Evolutionary conservation across 2,329 filamentous ascomycete genomes (phyloP), one percentile per base, ranked within the genome.

Genomic region (Byssochlamys sp.): DNA sequence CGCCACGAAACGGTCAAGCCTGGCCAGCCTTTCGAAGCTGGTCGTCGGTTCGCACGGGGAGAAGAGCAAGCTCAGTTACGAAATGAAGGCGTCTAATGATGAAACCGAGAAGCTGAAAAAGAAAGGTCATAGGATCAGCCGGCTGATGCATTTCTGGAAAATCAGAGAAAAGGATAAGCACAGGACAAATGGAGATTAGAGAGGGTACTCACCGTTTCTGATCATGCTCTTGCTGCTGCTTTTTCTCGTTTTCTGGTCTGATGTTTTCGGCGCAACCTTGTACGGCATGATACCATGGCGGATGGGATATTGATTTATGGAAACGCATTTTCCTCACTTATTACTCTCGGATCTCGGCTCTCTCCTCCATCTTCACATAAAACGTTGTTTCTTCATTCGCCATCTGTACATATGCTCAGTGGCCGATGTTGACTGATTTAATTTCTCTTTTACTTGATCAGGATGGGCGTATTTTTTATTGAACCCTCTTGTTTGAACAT

Each of bases 131-230:
- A 71, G 77, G 54, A 72, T 80, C 35, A 78, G 75, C 63, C 75
- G 76, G 55, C 64, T 79, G 51, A 75, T 79, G 71, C 72, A 76
- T 59, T 79, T 79, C 61, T 79, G 77, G 77, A 75, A 75, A 64
- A 66, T 69, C 26, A 79, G 76, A 63, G 77, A 78, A 55, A 78
- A 77, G 59, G 68, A 73, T 51, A 72, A 69, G 62, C 31, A 62
- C 48, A 57, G 59, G 33, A 61, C 61, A 33, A 59, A 64, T 55
- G 48, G 59, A 48, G 48, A 61, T 55, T 58, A 60, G 39, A 54
- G 66, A 57, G 12, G 19, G 39, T 7, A 3, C 33, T 55, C 11
- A 48, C 27, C 35, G 39, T 35, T 29, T 9, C 12, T 24, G 49
- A 24, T 53, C 59, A 49, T 55, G 29, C 59, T 60, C 61, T 60